Conservation (phyloP, 768 basidiomycete species). For the Boletus tomentosulus region DNA sequence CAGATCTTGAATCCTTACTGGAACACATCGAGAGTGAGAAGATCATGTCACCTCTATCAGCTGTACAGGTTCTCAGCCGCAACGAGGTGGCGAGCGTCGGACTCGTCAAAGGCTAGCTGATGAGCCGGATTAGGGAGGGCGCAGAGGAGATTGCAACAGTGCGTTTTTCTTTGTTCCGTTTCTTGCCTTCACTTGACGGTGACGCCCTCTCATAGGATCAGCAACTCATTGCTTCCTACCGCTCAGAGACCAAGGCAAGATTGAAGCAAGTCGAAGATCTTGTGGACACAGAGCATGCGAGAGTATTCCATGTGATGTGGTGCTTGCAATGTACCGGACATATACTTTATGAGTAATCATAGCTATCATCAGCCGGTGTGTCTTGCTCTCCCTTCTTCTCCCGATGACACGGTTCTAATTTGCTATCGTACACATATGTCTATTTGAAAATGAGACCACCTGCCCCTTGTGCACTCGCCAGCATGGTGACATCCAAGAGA, state of each 20-base stretch:
- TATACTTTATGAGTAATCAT: conserved; percentile 98
- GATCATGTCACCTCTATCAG: conserved; percentile 85
- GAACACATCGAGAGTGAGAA: conserved; percentile 74
- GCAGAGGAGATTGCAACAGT: conserved; percentile 78
- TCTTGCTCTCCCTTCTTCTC: conserved; percentile 5
- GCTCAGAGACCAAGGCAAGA: conserved; percentile 76
- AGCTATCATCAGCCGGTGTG: conserved; percentile 91
- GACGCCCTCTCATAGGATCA: conserved; percentile 56
- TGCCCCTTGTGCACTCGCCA: conserved; percentile 87
- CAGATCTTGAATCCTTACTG: conserved; percentile 68
- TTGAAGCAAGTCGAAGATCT: conserved; percentile 82
- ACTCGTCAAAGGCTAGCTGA: conserved; percentile 87
- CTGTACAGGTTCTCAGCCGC: conserved; percentile 83
- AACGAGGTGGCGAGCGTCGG: conserved; percentile 91
- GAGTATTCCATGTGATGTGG: conserved; percentile 93
- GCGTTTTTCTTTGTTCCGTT: conserved; percentile 25
- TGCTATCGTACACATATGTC: conserved; percentile 49
- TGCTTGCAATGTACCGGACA: conserved; percentile 88
- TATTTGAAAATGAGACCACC: conserved; percentile 82
- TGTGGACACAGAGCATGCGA: conserved; percentile 70
- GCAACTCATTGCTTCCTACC: conserved; percentile 82
- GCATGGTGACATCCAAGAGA: conserved; percentile 86
- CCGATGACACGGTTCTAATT: not conserved
- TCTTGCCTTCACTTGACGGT: not conserved
- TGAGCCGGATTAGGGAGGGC: conserved; percentile 69